Base-by-base conservation (phyloP, 2,329 filamentous ascomycete genomes). In the Xylaria digitata region DNA sequence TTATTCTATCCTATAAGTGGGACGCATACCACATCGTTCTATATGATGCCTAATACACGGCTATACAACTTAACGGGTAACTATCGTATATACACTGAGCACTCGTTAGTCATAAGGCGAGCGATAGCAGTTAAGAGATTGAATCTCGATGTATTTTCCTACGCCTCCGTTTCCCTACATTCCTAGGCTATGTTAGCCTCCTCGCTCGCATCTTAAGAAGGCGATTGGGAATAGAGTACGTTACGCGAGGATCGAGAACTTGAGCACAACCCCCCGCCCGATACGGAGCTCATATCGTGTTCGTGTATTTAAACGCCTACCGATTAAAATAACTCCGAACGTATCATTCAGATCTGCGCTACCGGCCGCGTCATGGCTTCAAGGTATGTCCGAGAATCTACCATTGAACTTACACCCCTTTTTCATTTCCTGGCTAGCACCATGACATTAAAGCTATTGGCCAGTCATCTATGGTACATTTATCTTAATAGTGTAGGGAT, bases 351-450 rank as follows among this genome's bases (percentile, higher is more conserved):
- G n/a, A 43, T 63, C 17, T 50, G 45, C 37, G 32, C 21, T 43
- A 57, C 60, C 9, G n/a, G 45, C 32, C 60, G n/a, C 60, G 52
- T 56, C 52, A 63, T 50, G 17, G 2, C n/a, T 23, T 43, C 32
- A 26, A 23, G 11, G n/a, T 37, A 11, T n/a, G 40, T 40, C 43
- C n/a, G 32, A 53, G 6, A 6, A 40, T 26, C 32, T 6, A 15
- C 11, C 21, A 6, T 21, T 13, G 32, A 7, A 21, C 32, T 34
- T n/a, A 17, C 15, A 6, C 1, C 8, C 2, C 8, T n/a, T 49
- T 5, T 50, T 15, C 13, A 2, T 40, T 40, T 40, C 9, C 37
- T 15, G 2, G 37, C 13, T 40, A 2, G 13, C 13, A 15, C 4
- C 11, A 40, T 40, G 11, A 11, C 13, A 9, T 9, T 37, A 15